Percentiles rank a stretch among this genome's conserved stretches.
These are phyloP conservation scores for Phalaenopsis aphrodite DNA, from an alignment of 106 monocot genomes.

Conservation along the genomic window DNA sequence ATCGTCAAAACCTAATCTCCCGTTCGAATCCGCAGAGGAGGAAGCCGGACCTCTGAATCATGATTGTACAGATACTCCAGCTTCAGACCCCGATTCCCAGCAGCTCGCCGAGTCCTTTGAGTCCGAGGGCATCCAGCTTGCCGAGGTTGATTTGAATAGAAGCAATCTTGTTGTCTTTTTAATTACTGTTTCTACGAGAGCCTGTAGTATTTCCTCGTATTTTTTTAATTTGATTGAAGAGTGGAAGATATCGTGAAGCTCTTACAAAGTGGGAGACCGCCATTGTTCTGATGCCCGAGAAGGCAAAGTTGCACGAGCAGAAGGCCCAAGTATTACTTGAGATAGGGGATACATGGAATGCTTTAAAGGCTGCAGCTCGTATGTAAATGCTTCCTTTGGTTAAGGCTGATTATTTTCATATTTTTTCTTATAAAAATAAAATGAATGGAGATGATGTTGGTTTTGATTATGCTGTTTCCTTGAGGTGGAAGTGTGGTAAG, in stretches of 20 bases:
- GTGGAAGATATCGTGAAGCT: constrained; percentile 64
- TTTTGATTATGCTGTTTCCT: no score
- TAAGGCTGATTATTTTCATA: neutral
- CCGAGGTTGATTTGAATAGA: constrained; percentile 38
- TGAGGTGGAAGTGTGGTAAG: no score
- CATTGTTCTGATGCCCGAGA: constrained; percentile 30
- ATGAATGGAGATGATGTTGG: no score
- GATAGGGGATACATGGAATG: constrained; percentile 50
- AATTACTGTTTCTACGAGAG: no score
- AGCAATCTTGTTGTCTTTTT: neutral
- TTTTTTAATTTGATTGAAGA: constrained; percentile 24
- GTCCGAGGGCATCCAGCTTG: constrained; percentile 55
- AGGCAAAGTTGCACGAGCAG: constrained; percentile 56
- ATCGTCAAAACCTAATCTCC: constrained; percentile 27
- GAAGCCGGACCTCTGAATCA: constrained; percentile 1
- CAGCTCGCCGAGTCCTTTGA: constrained; percentile 32
- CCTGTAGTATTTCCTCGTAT: no score
- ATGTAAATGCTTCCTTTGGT: constrained; percentile 6
- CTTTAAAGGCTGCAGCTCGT: constrained; percentile 47
- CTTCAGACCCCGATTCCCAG: constrained; percentile 11
- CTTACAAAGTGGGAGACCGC: constrained; percentile 66
- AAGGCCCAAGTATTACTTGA: constrained; percentile 61
- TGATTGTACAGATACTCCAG: constrained; percentile 1
- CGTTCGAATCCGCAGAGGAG: constrained; percentile 34
- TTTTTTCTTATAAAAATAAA: neutral